Base-by-base conservation (phyloP, 768 basidiomycete species). In the Auricularia sp. region DNA sequence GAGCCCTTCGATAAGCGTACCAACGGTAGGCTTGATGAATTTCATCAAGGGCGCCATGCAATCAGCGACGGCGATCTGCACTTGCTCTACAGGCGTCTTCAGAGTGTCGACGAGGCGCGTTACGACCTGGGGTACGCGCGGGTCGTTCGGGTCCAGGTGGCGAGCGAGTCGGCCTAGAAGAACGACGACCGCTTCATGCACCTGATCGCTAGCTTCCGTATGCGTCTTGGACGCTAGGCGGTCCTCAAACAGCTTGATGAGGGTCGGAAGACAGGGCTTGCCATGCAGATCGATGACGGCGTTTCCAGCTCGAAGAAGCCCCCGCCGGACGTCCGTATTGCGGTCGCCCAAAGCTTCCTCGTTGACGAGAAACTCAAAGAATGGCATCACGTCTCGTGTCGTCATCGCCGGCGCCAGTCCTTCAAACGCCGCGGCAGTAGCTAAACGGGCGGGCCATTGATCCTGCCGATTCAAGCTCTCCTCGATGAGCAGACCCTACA, bases 11-110 rank as follows among this genome's bases (percentile, higher is more conserved):
- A 94, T 82, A n/a, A 99, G 78, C 24, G 75, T 72, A 2, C 82
- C 77, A 16, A 88, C 80, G 33, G 82, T 81, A 7, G 82, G 79
- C 37, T 80, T 78, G 81, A 92, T 89, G 36, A 86, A 76, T 42
- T 82, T 81, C 51, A 94, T 90, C 6, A 99, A 80, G 0, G 94
- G 92, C 0, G 92, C 88, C 3, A 99, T 79, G 76, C 96, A 98
- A 65, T 98, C 97, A 0, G 95, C 92, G 1, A 98, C 94, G 7
- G 97, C 95, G 56, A 92, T 88, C 73, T 98, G 96, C 0, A 99
- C 97, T 72, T 95, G 89, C 73, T 99, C 97, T 2, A 94, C 85
- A 0, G 96, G 97, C 0, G 95, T 98, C 75, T 89, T 89, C 65
- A 99, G 79, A 1, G 96, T 92, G 37, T 91, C 90, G 7, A 96